Percentiles rank a stretch among this genome's conserved stretches.
Evolutionary conservation across 2,329 filamentous ascomycete genomes (phyloP).

Genomic region (Neopestalotiopsis sp.): DNA sequence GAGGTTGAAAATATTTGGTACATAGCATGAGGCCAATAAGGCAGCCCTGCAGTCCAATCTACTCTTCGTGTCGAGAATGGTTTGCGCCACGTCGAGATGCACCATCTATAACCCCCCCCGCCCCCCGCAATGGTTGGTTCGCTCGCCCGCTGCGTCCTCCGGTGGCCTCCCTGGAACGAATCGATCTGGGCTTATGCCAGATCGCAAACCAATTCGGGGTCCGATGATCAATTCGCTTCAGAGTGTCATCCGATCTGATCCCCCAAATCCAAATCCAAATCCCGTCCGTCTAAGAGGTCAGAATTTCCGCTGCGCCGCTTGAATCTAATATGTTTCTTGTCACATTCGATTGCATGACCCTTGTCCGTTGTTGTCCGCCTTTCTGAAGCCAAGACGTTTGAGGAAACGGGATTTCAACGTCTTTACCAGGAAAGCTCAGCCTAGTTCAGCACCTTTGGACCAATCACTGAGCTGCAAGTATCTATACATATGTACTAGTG

Average conservation of each 20-base stretch:
- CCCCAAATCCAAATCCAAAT: not conserved
- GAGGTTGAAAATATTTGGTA: not conserved
- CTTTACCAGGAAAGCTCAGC: not conserved
- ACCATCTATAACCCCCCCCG: not conserved
- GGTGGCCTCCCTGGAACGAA: not conserved
- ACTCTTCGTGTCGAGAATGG: not conserved
- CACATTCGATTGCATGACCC: not conserved
- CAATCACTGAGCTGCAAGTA: not conserved
- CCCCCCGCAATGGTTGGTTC: not conserved
- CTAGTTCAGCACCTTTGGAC: not conserved
- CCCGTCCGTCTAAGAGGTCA: not conserved
- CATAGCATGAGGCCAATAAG: slow-evolving; percentile 1
- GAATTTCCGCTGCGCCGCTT: not conserved
- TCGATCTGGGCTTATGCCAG: slow-evolving; percentile 9
- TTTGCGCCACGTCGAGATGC: not conserved
- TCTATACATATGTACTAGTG: not conserved
- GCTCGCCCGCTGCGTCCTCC: not conserved
- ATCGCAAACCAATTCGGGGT: slow-evolving; percentile 3
- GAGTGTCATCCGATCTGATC: not conserved
- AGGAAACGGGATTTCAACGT: not conserved
- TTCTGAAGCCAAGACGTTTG: not conserved
- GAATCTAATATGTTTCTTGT: not conserved
- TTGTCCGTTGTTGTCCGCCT: not conserved
- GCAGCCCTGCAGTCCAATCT: slow-evolving; percentile 1
- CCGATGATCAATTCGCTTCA: slow-evolving; percentile 1